Evolutionary conservation across 306 rosid species (phyloP), one percentile per base, ranked within the genome.

Genomic region (Arachis stenosperma): DNA sequence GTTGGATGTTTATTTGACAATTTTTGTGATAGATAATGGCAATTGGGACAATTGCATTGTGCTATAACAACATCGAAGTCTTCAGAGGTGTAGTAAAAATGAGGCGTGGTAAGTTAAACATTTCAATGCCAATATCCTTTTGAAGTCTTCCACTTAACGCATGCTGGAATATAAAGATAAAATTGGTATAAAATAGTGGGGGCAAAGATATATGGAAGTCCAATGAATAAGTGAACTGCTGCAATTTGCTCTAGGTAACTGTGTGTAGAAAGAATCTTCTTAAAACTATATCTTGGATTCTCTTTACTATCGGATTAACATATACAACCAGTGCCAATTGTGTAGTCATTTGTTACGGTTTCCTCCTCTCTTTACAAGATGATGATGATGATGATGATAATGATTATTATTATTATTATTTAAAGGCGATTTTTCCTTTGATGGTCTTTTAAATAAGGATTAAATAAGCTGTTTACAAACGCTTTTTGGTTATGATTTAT

Each of bases 1-100:
- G 56, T 69, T 75, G 50, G 10, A 75, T 75, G 50, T 81, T 78
- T 70, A 73, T 68, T 69, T 77, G 75, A 65, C 63, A 67, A 81
- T 29, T 78, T 30, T 44, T 56, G 51, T 79, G 72, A 77, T 81
- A 94, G 99, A 70, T 94, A 79, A 94, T 94, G 99, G 92, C 97
- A 54, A 91, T 94, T 77, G 99, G 99, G 75, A 94, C 99, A 37
- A 84, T 91, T 58, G 95, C 96, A 44, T 69, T 89, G 58, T 94
- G 99, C 88, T 94, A 89, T 90, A 88, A 94, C 84, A 94, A 94
- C 79, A 76, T 87, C 27, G 85, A 84, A 76, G 87, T 94, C 84
- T 94, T 94, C 90, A 84, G 96, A 88, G 96, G 97, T 70, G 97
- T 94, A 29, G 97, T 94, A 65, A 94, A 94, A 88, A 81, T 94